Evolutionary conservation across 2,329 filamentous ascomycete species (phyloP), one percentile per base, ranked within the genome.

Genomic region (Dactylellina cionopaga): DNA sequence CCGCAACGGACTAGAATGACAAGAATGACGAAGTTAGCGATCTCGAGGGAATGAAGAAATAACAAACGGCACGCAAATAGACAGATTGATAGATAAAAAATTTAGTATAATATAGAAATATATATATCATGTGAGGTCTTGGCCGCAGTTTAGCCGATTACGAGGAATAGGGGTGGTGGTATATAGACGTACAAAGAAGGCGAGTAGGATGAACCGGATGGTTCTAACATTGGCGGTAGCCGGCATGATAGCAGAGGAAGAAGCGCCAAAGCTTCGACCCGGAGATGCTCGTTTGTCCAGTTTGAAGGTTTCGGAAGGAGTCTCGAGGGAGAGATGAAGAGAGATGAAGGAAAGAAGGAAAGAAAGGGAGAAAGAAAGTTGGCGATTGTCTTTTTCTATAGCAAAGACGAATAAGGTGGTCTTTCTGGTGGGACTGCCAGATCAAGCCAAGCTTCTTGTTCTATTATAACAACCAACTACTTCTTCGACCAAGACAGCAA

Each of bases 171-270:
- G 11, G 41, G 31, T 29, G 7, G 9, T 22, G 44, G 33, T 44
- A 58, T 75, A 35, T 44, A 13, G 27, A 85, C 90, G 79, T 86
- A 96, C 93, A 79, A 96, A 89, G 79, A 92, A 86, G 70, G 92
- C 91, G 79, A 96, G 88, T 79, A 95, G 85, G 80, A 96, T 83
- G 79, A 88, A 89, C 77, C 87, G 85, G 76, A 87, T 44, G 60
- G 76, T 77, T 71, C 76, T 72, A 47, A 75, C 74, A 63, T 76
- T 77, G 39, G 60, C 46, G 41, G 60, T 65, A 33, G 68, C 59
- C 29, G 68, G 68, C 68, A 72, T 72, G 68, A 64, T 49, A 39
- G 46, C 46, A 46, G 51, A 71, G 68, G 68, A 72, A 52, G 68
- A 72, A 72, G 68, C 68, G 51, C 68, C 52, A 55, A 59, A 72